Evolutionary conservation across 495 filamentous ascomycete species (phyloP), one percentile per base, ranked within the genome.

Genomic region (Amphirosellinia nigrospora): DNA sequence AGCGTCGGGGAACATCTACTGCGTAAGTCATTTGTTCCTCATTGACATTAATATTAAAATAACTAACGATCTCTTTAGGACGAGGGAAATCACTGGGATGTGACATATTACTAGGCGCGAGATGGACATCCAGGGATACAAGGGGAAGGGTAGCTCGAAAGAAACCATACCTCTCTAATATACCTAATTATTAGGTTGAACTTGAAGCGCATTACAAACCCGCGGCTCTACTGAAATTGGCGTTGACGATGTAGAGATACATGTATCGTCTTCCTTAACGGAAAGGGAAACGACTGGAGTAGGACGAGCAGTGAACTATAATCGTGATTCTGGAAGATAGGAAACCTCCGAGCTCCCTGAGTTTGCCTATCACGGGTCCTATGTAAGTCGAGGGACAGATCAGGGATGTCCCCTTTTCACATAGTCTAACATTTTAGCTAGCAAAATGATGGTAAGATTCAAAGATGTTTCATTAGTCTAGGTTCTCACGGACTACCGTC

Each of bases 21-120:
- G 46, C 26, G 71, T 72, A 56, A 70, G 71, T 38, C 34, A 3
- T 23, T 38, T 11, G 39, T 5, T 39, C n/a, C 11, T 11, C 11
- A 39, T 65, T 53, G 28, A 53, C n/a, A 8, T 65, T 4, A 16
- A 46, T 19, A 34, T 19, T 36, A 34, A 6, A 9, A 64, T 7
- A 19, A 19, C 58, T 60, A 34, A 60, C 36, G 19, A 3, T 43
- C 19, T 55, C 34, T 1, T 32, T 53, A 73, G 68, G 64, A 73
- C 38, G 71, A 73, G 36, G 71, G 71, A 15, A 73, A 68, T 28
- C 71, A 73, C 30, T 73, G 71, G 67, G 71, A 70, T 21, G 66
- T 70, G 9, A 72, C 71, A 48, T 72, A 53, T 43, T 72, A 59
- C 61, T 66, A 58, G 52, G 39, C 45, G 11, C 11, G 50, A 39